Conservation (phyloP, 2,329 filamentous ascomycete genomes). For the Neoscytalidium dimidiatum region DNA sequence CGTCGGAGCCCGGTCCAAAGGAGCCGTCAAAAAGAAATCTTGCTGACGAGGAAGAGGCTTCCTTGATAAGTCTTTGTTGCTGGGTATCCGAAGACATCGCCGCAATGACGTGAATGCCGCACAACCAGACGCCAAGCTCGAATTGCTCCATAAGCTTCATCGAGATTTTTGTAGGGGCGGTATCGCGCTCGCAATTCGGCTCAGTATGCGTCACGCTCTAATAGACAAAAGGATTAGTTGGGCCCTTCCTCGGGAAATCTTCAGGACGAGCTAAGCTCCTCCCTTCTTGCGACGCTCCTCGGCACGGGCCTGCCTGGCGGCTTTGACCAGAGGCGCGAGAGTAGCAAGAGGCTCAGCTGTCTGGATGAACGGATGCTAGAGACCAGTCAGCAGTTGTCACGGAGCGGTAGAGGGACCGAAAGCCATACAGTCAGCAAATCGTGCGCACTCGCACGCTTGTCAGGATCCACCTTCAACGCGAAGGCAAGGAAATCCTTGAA, state of each 20-base stretch:
- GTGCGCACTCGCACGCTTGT: conserved; percentile 93
- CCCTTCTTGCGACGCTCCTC: conserved; percentile 66
- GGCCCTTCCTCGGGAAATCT: background rate
- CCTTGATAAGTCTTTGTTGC: background rate
- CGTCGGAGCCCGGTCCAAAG: background rate
- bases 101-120: conserved; percentile 12
- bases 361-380: conserved; percentile 52
- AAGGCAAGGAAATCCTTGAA: conserved; percentile 93
- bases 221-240: conserved; percentile 14
- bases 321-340: conserved; percentile 82
- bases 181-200: conserved; percentile 7
- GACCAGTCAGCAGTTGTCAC: background rate
- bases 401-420: background rate
- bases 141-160: conserved; percentile 15
- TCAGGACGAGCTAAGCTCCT: conserved; percentile 23
- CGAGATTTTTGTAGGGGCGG: conserved; percentile 2
- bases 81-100: conserved; percentile 8
- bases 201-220: conserved; percentile 14
- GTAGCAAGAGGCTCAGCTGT: conserved; percentile 60
- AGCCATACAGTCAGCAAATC: conserved; percentile 81
- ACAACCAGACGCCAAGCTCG: conserved; percentile 12
- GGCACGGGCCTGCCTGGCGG: conserved; percentile 80
- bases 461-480: conserved; percentile 93
- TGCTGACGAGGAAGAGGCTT: conserved; percentile 2
- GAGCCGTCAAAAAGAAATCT: background rate